Evolutionary conservation across 2,329 filamentous ascomycete species (phyloP).

Genomic region (Colletotrichum sp.): DNA sequence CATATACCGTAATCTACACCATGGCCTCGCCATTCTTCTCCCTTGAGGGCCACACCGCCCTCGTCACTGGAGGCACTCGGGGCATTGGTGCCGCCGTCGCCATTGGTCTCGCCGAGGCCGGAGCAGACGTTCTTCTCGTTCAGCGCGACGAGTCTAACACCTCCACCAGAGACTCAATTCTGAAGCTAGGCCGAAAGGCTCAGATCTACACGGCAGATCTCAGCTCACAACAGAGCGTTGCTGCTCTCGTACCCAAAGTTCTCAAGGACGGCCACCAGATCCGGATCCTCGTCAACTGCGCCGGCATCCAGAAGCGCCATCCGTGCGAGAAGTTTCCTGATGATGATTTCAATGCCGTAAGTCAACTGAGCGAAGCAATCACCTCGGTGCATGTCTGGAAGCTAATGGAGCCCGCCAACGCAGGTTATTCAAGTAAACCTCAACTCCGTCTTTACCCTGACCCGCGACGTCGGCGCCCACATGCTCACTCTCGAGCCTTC

Average conservation of each 20-base stretch:
- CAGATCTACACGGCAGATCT: conserved; percentile 75
- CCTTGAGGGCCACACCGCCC: conserved; percentile 60
- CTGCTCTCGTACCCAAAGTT: conserved; percentile 63
- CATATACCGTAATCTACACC: not conserved
- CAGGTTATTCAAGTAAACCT: conserved; percentile 87
- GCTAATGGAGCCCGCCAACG: not conserved
- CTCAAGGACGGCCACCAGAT: conserved; percentile 69
- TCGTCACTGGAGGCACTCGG: conserved; percentile 62
- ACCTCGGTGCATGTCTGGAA: not conserved
- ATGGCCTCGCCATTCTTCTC: conserved; percentile 54
- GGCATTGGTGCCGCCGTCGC: conserved; percentile 65
- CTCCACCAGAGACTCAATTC: conserved; percentile 65
- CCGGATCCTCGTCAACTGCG: conserved; percentile 84
- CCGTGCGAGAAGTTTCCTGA: conserved; percentile 78
- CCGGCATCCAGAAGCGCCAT: conserved; percentile 83
- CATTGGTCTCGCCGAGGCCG: conserved; percentile 62
- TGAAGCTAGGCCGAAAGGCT: conserved; percentile 69
- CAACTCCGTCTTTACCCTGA: conserved; percentile 78
- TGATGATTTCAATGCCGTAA: conserved; percentile 74
- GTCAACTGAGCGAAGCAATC: not conserved
- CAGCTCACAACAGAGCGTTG: conserved; percentile 62
- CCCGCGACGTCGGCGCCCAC: conserved; percentile 79
- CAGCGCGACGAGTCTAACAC: conserved; percentile 51
- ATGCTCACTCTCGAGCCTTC: conserved; percentile 67
- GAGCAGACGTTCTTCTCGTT: conserved; percentile 60